Evolutionary conservation across 768 basidiomycete species (phyloP), one percentile per base, ranked within the genome.

Genomic region (Trametes sanguinea): DNA sequence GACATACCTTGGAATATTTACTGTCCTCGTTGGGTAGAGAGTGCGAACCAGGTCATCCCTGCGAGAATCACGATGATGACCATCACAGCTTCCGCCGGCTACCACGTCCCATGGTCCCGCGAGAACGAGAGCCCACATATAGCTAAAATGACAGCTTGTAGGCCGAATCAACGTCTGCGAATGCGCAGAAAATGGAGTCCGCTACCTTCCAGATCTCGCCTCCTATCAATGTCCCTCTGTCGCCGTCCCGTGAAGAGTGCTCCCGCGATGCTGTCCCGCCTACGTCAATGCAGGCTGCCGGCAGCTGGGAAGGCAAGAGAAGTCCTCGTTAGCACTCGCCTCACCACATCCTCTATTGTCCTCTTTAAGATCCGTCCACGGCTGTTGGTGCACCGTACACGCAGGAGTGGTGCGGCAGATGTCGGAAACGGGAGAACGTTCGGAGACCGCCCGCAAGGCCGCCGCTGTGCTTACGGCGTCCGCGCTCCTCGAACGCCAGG

Each of bases 101-200:
- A 42, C 50, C 17, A 7, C 27, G 10, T 27, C 17, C 47, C 39
- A 50, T 37, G 47, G 11, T 8, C 50, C 57, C 22, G 50, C 57
- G 57, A 51, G 57, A 52, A 35, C 33, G 42, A n/a, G n/a, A 32
- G 35, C 4, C 51, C 42, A 33, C 40, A 37, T 50, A 43, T 44
- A 59, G 57, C 57, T 59, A 59, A 59, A 59, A 35, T 59, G 57
- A 45, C 57, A 59, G 48, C 50, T 59, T 52, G 42, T 35, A 27
- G 44, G 42, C 57, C 57, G 57, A 13, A n/a, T 44, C 57, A 27
- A 43, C 22, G 50, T 43, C 7, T 16, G 45, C 10, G 27, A 35
- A 11, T 32, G 33, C 40, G 48, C 32, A 35, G 50, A 59, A 37
- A 30, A 35, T 6, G 27, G 42, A 16, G 42, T 43, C 17, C 57